Evolutionary conservation across 2,329 filamentous ascomycete genomes (phyloP), one percentile per base, ranked within the genome.

Genomic region (Ophiognomonia clavigignenti-juglandacearum): DNA sequence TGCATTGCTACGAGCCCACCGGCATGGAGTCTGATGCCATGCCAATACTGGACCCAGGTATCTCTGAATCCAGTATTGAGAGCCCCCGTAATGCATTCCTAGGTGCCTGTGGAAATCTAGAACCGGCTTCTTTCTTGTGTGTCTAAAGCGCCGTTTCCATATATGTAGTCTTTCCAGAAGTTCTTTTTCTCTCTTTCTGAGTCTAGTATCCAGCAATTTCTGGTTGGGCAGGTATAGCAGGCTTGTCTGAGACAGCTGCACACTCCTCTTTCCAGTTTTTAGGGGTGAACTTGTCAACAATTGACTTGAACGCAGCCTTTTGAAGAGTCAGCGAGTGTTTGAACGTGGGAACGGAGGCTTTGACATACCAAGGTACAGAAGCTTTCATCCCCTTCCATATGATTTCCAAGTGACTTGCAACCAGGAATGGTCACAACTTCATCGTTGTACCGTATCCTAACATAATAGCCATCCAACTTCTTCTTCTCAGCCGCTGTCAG

Each of bases 361-460:
- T 2, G 10, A 66, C 80, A 65, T 71, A 87, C 83, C 58, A 98
- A 67, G 0, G 92, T 97, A 68, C 93, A 98, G 60, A 97, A 92
- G 22, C 82, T 87, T 56, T 90, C 84, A 57, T 97, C 87, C 1
- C 89, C 89, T 1, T 88, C 80, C 3, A 96, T 74, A 66, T 98
- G 93, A 51, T 91, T 95, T 6, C 89, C 88, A 0, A 74, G 66
- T 9, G 75, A 67, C 55, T 77, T 82, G 65, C 93, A 98, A 3
- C 88, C 91, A 0, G 92, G 92, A 16, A 98, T 75, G 13, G 76
- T 80, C 60, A 97, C 80, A 4, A 89, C 79, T 44, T 77, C 74
- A 63, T 97, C 93, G 58, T 98, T 98, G 67, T 95, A 98, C 42
- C 91, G 80, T 48, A 98, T 65, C 16, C 93, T 83, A 13, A 98